phyloP scores from a whole-genome alignment of 352 stramenopile genomes.

The Globisporangium sylvaticum region DNA sequence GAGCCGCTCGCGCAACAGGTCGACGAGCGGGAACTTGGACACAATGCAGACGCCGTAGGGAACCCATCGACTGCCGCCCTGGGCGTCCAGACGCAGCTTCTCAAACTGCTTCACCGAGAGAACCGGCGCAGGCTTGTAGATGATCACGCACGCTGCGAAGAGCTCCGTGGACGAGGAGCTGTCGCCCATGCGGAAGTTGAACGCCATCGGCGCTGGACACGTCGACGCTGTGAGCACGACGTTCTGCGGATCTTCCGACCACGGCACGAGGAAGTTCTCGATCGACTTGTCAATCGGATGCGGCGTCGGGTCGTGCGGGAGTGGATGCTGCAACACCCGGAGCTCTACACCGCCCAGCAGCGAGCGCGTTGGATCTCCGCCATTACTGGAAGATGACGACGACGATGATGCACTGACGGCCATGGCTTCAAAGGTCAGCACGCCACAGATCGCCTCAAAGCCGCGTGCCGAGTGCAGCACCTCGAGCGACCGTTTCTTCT shows the following conservation, averaged over 20 bases:
- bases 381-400: conserved; percentile 14
- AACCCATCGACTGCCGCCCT: conserved; percentile 51
- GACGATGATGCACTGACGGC: conserved; percentile 14
- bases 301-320: conserved; percentile 44
- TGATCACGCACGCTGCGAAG: conserved; percentile 71
- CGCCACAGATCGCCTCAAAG: conserved; percentile 71
- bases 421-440: conserved; percentile 77
- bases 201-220: conserved; percentile 55
- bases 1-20: conserved; percentile 74
- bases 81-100: conserved; percentile 44
- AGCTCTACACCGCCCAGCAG: conserved; percentile 29
- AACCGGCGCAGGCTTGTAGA: conserved; percentile 72
- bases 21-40: conserved; percentile 81
- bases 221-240: conserved; percentile 37
- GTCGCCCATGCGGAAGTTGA: conserved; percentile 79
- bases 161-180: conserved; percentile 66
- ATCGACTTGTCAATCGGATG: conserved; percentile 60
- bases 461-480: conserved; percentile 56
- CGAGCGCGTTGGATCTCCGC: conserved; percentile 10
- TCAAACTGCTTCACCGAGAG: conserved; percentile 59
- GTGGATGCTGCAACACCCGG: conserved; percentile 42
- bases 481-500: conserved; percentile 67
- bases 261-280: conserved; percentile 68
- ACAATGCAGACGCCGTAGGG: conserved; percentile 78
- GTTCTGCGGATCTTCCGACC: conserved; percentile 40